Evolutionary conservation across 1,139 yeast genomes (phyloP), one percentile per base, ranked within the genome.

Genomic region (Yamadazyma triangularis): DNA sequence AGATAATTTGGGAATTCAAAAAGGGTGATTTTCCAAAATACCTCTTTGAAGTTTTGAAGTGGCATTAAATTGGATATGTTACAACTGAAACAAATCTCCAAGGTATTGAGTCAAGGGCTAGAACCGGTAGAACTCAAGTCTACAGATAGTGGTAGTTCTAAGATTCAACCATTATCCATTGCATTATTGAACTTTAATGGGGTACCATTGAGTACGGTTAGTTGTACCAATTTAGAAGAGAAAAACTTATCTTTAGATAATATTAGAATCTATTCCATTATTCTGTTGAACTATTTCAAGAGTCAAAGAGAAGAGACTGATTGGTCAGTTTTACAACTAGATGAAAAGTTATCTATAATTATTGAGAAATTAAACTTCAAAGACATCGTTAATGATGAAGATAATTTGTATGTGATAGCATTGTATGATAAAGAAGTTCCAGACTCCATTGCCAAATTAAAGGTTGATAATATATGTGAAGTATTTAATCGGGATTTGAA

Each of bases 101-200:
- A 55, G 27, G 55, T 73, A 12, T 52, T 73, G 30, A 49, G 64
- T 13, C 72, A 69, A 45, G 71, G 61, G 3, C 51, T 73, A 32
- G 44, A 41, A 10, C 64, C 68, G 5, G 44, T 50, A 10, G 27
- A 30, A 4, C 9, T 29, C 4, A 18, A 32, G 10, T 16, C 36
- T 5, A 25, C 24, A 5, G 32, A 23, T 3, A 32, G 30, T 12
- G 28, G 35, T 4, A 29, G 28, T 2, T 24, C 39, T 10, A 21
- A 21, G 13, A 34, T 34, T 10, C 25, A 55, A 8, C 71, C 75
- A 3, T 44, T 63, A 8, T 58, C 70, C 11, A 49, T 70, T 4
- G 66, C 74, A 15, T 55, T 73, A 20, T 54, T 73, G 16, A 64
- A 77, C 0, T 35, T 50, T 13, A 52, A 55, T 25, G 77, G 75